Base-by-base conservation (phyloP, 805 yeast species). In the Schizosaccharomyces japonicus region DNA sequence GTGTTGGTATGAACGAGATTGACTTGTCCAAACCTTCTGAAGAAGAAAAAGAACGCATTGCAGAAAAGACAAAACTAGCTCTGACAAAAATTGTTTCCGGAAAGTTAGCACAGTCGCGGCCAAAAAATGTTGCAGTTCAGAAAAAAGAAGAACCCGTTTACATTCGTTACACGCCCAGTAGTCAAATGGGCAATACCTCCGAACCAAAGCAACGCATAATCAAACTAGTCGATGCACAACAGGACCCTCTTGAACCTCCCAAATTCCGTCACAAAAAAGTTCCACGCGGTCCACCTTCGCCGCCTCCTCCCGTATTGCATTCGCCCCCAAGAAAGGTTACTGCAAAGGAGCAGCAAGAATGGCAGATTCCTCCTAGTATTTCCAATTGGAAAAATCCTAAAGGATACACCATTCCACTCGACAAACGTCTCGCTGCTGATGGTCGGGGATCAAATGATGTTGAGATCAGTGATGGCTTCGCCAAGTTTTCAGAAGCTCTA, bases 351-450 rank as follows among this genome's bases (percentile, higher is more conserved):
- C 80, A 75, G 52, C 73, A 71, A 26, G 69, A 72, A 51, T 87
- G 95, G 95, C 69, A 70, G 45, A 83, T 90, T 28, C 96, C 96
- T 0, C 76, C 94, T 0, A 82, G 92, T 1, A 72, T 87, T 0
- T 87, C 96, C 1, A 83, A 82, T 59, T 90, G 96, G 95, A 85
- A 84, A 60, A 90, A 90, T 60, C 81, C 85, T 15, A 79, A 80
- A 54, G 95, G 96, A 1, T 82, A 75, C 57, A 75, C 94, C 0
- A 76, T 85, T 42, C 75, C 79, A 0, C 60, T 85, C 36, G 94
- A 84, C 48, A 80, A 79, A 56, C 66, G 95, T 50, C 65, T 81
- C 49, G 77, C 78, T 1, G 69, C 70, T 11, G 69, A 66, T 48
- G 67, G 67, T 0, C 62, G 67, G 2, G 60, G 64, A 0, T 56